These are phyloP conservation scores for Cytospora piceicola DNA, from an alignment of 2,329 filamentous ascomycete genomes.

Conservation along the genomic window DNA sequence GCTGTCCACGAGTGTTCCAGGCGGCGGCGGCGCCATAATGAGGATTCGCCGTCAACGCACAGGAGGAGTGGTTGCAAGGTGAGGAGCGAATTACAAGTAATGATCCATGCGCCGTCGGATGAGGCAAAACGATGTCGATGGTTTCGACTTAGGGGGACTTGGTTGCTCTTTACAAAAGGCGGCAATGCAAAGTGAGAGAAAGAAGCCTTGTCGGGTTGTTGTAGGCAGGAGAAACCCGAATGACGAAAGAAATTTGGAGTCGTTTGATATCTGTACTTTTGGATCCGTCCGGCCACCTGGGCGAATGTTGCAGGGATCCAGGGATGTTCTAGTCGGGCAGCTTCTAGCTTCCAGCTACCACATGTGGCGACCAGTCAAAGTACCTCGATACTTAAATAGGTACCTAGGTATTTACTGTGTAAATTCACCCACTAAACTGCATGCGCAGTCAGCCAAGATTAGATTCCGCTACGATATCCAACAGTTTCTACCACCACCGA, in stretches of 20 bases:
- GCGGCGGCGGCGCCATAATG: slow-evolving; percentile 61
- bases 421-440: too few relatives aligned
- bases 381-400: too few relatives aligned
- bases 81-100: slow-evolving; percentile 5
- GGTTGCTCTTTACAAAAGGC: neutral
- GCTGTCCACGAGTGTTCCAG: slow-evolving; percentile 75
- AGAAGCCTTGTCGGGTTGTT: neutral
- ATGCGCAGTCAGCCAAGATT: too few relatives aligned
- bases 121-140: slow-evolving; percentile 4
- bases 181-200: slow-evolving; percentile 3
- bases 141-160: neutral
- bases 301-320: neutral
- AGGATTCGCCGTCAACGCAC: slow-evolving; percentile 12
- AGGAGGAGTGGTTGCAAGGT: slow-evolving; percentile 12
- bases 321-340: neutral
- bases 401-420: too few relatives aligned
- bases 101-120: slow-evolving; percentile 17
- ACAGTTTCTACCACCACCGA: too few relatives aligned
- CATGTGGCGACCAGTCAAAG: too few relatives aligned
- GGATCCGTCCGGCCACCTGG: slow-evolving; percentile 17
- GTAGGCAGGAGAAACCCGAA: slow-evolving; percentile 14
- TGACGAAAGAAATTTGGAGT: slow-evolving; percentile 30
- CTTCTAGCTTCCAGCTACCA: too few relatives aligned
- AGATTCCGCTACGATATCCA: too few relatives aligned
- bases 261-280: slow-evolving; percentile 28